Conservation (phyloP, 192 early-diverging fungal species). For the Paraglomus brasilianum region DNA sequence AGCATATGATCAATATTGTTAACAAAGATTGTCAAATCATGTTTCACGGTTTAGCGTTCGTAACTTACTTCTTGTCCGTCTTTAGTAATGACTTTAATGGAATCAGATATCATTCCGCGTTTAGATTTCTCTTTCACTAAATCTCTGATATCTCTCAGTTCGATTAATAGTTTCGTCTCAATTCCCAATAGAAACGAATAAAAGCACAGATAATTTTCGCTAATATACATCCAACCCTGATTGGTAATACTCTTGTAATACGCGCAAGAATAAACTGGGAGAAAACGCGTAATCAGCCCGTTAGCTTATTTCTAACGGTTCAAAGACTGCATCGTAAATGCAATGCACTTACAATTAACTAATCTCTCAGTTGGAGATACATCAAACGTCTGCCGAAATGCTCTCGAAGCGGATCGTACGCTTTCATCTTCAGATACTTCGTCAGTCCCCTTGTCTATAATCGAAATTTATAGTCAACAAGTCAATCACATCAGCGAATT, state of each 20-base stretch:
- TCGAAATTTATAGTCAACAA: no score
- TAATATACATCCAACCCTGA: conserved; percentile 98
- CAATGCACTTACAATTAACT: conserved; percentile 72
- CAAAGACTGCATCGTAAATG: no score
- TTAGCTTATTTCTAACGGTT: no score
- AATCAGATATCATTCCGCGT: conserved; percentile 85
- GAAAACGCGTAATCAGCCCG: background rate
- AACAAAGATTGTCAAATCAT: conserved; percentile 18
- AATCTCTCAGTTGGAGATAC: conserved; percentile 78
- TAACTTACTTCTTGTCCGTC: conserved; percentile 68
- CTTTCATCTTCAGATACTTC: conserved; percentile 84
- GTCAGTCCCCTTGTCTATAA: conserved; percentile 66
- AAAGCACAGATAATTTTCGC: conserved; percentile 90
- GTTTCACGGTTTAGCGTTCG: conserved; percentile 7
- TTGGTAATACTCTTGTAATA: conserved; percentile 78
- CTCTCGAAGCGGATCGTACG: conserved; percentile 80
- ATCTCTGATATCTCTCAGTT: conserved; percentile 90
- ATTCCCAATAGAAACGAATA: conserved; percentile 91
- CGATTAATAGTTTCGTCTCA: conserved; percentile 89
- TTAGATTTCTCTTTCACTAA: conserved; percentile 87
- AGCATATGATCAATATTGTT: no score
- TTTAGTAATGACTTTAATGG: conserved; percentile 81
- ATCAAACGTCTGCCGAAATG: conserved; percentile 87
- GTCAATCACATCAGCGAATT: no score
- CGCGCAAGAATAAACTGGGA: conserved; percentile 83